Evolutionary conservation across 768 basidiomycete genomes (phyloP).

Genomic region (Chalciporus pseudorubinellus): DNA sequence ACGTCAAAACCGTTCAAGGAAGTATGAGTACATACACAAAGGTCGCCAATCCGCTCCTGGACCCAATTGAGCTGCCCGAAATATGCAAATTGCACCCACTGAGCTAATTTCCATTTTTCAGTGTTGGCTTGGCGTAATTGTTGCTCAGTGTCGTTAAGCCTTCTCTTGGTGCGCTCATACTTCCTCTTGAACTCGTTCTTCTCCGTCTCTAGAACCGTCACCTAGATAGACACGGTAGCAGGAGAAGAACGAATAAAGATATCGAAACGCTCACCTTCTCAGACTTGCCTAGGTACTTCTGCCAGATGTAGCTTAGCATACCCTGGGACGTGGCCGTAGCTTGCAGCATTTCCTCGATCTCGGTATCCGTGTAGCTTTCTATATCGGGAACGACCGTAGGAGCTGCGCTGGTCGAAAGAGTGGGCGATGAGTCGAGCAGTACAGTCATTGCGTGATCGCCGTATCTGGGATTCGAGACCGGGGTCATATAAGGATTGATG

Average conservation of each 20-base stretch:
- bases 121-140: constrained; percentile 15
- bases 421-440: constrained; percentile 5
- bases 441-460: background rate
- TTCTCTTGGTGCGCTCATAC: constrained; percentile 10
- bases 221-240: constrained; percentile 5
- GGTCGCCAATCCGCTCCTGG: background rate
- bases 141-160: constrained; percentile 20
- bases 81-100: constrained; percentile 10
- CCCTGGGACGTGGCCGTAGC: constrained; percentile 17
- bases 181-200: constrained; percentile 15
- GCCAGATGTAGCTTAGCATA: constrained; percentile 9
- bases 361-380: background rate
- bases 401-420: background rate
- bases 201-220: constrained; percentile 15
- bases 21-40: background rate
- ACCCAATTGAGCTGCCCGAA: constrained; percentile 8
- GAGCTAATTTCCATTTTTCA: constrained; percentile 12
- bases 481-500: constrained; percentile 27
- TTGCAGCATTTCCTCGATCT: constrained; percentile 11
- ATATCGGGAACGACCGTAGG: background rate
- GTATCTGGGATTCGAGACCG: constrained; percentile 23
- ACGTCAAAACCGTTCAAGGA: too few species aligned
- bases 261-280: constrained; percentile 7
- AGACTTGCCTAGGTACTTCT: constrained; percentile 10
- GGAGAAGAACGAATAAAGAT: background rate